phyloP scores from a whole-genome alignment of 176 grass and related monocot genomes.

The Miscanthus lutarioriparius region DNA sequence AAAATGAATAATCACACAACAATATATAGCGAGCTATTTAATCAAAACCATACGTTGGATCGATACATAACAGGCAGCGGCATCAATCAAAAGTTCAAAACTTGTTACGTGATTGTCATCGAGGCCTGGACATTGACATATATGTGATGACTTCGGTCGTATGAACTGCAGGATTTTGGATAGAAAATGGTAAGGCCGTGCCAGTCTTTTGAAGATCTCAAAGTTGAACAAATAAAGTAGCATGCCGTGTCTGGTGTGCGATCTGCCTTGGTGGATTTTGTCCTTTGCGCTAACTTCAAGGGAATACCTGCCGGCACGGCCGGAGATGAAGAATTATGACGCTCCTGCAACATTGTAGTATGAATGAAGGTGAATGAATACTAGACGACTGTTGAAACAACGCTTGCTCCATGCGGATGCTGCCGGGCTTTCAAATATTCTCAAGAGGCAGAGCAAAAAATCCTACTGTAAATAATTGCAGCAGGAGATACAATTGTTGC shows the following conservation, averaged over 20 bases:
- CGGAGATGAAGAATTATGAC: not conserved
- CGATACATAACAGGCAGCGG: too few species aligned
- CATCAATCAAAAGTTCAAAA: not conserved
- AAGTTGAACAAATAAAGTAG: not conserved
- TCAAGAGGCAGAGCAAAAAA: too few species aligned
- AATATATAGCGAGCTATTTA: too few species aligned
- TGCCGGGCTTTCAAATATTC: too few species aligned
- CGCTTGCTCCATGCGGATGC: too few species aligned
- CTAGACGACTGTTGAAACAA: too few species aligned
- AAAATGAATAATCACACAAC: too few species aligned
- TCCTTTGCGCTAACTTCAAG: constrained; percentile 12
- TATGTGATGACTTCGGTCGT: not conserved
- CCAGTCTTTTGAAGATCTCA: not conserved
- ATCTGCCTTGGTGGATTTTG: constrained; percentile 14
- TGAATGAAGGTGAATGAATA: too few species aligned
- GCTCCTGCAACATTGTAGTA: too few species aligned
- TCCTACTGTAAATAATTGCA: too few species aligned
- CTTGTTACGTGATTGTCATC: not conserved
- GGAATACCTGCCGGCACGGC: not conserved
- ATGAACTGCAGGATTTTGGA: constrained; percentile 28
- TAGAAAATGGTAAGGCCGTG: not conserved
- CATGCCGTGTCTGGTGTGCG: not conserved
- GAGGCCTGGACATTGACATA: not conserved
- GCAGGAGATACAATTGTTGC: too few species aligned
- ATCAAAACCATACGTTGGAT: too few species aligned